Conservation (phyloP, 257 asterid species). For the Solanum pennellii region DNA sequence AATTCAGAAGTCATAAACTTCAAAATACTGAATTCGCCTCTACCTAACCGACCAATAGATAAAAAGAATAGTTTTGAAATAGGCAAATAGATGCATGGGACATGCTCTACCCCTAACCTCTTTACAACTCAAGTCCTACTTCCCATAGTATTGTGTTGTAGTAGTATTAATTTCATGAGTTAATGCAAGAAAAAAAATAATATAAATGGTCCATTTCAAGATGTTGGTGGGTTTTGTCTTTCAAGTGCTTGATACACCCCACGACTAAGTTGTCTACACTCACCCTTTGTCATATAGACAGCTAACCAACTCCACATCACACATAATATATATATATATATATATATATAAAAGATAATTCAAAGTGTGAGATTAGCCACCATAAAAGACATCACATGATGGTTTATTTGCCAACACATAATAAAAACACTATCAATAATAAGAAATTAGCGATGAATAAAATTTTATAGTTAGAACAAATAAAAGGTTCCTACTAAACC, state of each 20-base stretch:
- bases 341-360: no score
- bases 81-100: neutral
- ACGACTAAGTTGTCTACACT: constrained; percentile 8
- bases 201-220: constrained; percentile 12
- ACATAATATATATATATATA: neutral
- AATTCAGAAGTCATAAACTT: neutral
- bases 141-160: neutral
- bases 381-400: neutral
- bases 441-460: neutral
- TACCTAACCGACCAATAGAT: neutral
- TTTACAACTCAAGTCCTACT: neutral
- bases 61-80: neutral
- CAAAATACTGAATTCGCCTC: neutral
- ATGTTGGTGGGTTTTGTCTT: constrained; percentile 33
- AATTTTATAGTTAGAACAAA: no score
- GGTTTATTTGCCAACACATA: neutral
- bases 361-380: neutral
- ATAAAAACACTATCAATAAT: no score
- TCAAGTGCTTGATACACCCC: constrained; percentile 3
- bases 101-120: constrained; percentile 1
- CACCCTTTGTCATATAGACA: constrained; percentile 12
- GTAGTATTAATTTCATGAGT: neutral
- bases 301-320: constrained; percentile 13
- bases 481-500: no score
- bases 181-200: neutral